Evolutionary conservation across 108 stramenopile species (phyloP), one percentile per base, ranked within the genome.

Genomic region (Cyclotella atomus): DNA sequence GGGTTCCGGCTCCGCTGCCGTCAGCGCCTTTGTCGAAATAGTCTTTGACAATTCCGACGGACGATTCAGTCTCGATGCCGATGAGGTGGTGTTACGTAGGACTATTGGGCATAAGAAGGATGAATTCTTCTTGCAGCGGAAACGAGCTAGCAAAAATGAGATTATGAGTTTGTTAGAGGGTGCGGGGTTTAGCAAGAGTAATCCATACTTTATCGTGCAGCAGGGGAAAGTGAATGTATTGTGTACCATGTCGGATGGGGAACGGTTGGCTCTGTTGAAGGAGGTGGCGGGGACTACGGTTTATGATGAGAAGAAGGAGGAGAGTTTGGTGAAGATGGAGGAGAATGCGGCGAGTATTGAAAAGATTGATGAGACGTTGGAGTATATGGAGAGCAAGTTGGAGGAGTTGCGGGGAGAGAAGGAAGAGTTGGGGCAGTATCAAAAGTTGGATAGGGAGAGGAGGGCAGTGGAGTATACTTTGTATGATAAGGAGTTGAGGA

Each of bases 181-280:
- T 9, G 99, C 99, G 20, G 99, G 99, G 8, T 99, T 99, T 77
- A 95, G 93, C 59, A 92, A 95, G 76, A 85, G 86, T 32, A 99
- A 99, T 85, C 99, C 99, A 1, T 99, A 99, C 88, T 99, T 97
- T 76, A 99, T 99, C 73, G 98, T 99, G 43, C 97, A 99, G 85
- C 98, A 98, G 84, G 99, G 99, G 16, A 99, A 99, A 70, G 97
- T 99, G 61, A 92, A 96, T 66, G 89, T 90, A 4, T 73, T 99
- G 30, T 97, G 97, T 67, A 87, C 94, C 74, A 99, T 99, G 99
- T 84, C 83, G 25, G 98, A 99, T 84, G 73, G 62, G 23, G 97
- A 98, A 56, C 82, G 99, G 7, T 80, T 99, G 36, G 80, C 89
- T 29, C 75, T 99, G 33, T 84, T 99, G 19, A 96, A 99, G 83